A percentile compares a stretch with the other conserved stretches of the same genome.
Conservation (phyloP, 2,329 filamentous ascomycete genomes). For the Diaporthe aspalathi region DNA sequence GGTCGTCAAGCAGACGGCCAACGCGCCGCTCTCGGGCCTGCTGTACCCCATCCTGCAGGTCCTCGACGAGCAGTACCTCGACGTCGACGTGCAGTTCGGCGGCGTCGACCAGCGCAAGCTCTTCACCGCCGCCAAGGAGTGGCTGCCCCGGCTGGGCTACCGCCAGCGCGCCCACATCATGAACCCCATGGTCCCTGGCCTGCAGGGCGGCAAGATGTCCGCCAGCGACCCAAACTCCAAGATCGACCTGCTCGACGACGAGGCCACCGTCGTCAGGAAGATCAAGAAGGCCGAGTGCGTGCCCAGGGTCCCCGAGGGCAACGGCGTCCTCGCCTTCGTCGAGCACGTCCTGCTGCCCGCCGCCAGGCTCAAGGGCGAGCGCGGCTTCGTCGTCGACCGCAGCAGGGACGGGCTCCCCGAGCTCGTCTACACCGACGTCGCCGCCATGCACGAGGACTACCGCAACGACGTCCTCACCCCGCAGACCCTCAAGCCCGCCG, state of each 20-base stretch:
- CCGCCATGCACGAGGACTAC: conserved; percentile 83
- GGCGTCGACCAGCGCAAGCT: conserved; percentile 89
- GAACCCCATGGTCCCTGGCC: conserved; percentile 85
- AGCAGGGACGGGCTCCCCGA: conserved; percentile 75
- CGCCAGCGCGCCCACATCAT: conserved; percentile 71
- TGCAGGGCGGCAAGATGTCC: conserved; percentile 86
- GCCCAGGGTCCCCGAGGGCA: conserved; percentile 82
- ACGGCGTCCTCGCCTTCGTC: conserved; percentile 87
- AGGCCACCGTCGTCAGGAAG: conserved; percentile 83
- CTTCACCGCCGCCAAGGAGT: conserved; percentile 86
- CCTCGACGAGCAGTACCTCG: conserved; percentile 89
- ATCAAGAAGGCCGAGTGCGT: conserved; percentile 85
- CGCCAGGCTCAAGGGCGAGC: conserved; percentile 69
- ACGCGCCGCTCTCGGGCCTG: conserved; percentile 78
- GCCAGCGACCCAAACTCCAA: conserved; percentile 76
- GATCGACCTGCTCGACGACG: conserved; percentile 88
- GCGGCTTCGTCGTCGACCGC: conserved; percentile 76
- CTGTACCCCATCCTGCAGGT: conserved; percentile 91
- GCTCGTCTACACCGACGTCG: conserved; percentile 81
- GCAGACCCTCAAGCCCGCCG: conserved; percentile 87
- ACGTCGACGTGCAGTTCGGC: conserved; percentile 89
- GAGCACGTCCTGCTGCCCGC: conserved; percentile 89
- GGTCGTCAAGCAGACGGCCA: conserved; percentile 90
- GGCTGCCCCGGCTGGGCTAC: conserved; percentile 88
- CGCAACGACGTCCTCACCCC: conserved; percentile 82